phyloP scores from a whole-genome alignment of 1,139 yeast species.

The Pichiaceae sp. region DNA sequence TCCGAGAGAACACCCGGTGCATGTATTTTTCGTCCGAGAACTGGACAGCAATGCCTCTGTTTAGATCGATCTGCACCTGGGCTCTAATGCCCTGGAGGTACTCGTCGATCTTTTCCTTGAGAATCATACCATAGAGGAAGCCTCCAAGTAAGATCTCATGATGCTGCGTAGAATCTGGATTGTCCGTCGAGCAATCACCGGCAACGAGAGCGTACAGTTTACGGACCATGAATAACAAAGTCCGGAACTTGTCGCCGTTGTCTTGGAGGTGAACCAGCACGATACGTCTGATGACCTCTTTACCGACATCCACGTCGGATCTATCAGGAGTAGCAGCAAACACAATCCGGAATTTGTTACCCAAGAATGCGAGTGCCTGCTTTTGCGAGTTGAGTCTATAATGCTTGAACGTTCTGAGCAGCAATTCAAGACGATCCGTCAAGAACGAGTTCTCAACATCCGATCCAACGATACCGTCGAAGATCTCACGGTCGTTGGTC shows the following conservation, averaged over 20 bases:
- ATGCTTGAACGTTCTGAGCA: conserved; percentile 77
- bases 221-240: conserved; percentile 89
- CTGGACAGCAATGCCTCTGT: conserved; percentile 75
- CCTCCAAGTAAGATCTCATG: conserved; percentile 97
- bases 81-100: conserved; percentile 64
- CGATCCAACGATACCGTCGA: conserved; percentile 91
- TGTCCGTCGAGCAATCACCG: conserved; percentile 94
- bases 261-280: conserved; percentile 81
- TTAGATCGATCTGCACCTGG: conserved; percentile 74
- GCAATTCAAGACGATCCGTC: conserved; percentile 94
- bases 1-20: conserved; percentile 66
- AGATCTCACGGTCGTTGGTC: conserved; percentile 89
- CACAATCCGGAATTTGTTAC: conserved; percentile 92
- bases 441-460: conserved; percentile 84
- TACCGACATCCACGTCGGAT: conserved; percentile 86
- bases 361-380: conserved; percentile 86
- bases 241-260: conserved; percentile 70
- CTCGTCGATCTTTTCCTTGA: conserved; percentile 94
- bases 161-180: conserved; percentile 99
- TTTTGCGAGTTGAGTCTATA: conserved; percentile 73
- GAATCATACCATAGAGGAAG: conserved; percentile 90
- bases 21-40: conserved; percentile 80
- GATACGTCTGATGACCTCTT: conserved; percentile 71
- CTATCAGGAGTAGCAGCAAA: conserved; percentile 84
- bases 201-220: conserved; percentile 91